These are phyloP conservation scores for Geopyxis carbonaria DNA, from an alignment of 495 filamentous ascomycete species.

Conservation along the genomic window DNA sequence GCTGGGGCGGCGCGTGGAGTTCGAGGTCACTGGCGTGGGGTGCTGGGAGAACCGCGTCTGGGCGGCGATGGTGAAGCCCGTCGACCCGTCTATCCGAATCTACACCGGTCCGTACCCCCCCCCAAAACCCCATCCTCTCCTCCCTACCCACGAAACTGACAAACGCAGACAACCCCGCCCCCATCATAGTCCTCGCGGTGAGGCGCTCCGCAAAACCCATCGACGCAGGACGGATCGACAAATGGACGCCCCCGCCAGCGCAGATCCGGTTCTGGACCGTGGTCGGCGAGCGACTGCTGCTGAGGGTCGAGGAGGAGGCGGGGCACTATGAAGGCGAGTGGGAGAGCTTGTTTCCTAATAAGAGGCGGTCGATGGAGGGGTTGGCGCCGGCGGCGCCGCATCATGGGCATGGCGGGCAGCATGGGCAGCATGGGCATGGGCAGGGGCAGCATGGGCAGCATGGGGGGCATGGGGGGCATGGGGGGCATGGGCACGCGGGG, in stretches of 20 bases:
- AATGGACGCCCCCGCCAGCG: conserved; percentile 55
- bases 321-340: conserved; percentile 37
- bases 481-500: no score
- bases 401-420: no score
- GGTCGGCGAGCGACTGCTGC: conserved; percentile 69
- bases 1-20: conserved; percentile 60
- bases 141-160: background rate
- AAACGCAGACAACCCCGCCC: conserved; percentile 35
- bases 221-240: conserved; percentile 56
- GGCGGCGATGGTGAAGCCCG: conserved; percentile 63
- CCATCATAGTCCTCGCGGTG: conserved; percentile 59
- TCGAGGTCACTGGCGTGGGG: conserved; percentile 63
- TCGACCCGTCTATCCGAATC: conserved; percentile 43
- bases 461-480: no score
- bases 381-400: no score
- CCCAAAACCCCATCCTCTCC: background rate
- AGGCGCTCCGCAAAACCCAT: conserved; percentile 54
- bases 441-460: no score
- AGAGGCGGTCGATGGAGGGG: no score
- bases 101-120: conserved; percentile 34
- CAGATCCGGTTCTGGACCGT: conserved; percentile 53
- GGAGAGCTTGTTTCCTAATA: conserved; percentile 17
- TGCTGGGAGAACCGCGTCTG: conserved; percentile 64
- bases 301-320: conserved; percentile 58
- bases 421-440: no score